Percentiles rank a stretch among this genome's conserved stretches.
These are phyloP conservation scores for Sclerospora graminicola DNA, from an alignment of 352 stramenopile genomes.

Conservation along the genomic window DNA sequence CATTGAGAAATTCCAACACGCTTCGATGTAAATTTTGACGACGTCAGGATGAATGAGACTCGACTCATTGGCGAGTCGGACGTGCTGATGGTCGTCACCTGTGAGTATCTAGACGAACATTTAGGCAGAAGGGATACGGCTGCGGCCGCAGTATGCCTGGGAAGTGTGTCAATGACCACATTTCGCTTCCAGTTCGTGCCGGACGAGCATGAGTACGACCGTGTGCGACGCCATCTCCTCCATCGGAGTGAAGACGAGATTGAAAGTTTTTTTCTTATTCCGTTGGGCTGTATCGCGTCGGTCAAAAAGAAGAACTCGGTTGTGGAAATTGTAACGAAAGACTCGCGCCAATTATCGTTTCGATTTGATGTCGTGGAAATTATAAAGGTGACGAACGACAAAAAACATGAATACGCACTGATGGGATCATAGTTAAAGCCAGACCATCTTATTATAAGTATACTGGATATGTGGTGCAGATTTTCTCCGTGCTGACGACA, in stretches of 20 bases:
- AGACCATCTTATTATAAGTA: too few species aligned
- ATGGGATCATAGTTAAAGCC: neutral
- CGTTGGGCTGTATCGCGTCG: slow-evolving; percentile 59
- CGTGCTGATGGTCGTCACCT: slow-evolving; percentile 61
- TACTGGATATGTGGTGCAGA: slow-evolving; percentile 27
- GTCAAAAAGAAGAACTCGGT: slow-evolving; percentile 74
- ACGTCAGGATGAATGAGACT: too few species aligned
- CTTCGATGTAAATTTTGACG: too few species aligned
- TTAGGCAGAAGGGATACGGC: slow-evolving; percentile 47
- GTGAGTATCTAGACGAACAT: slow-evolving; percentile 63
- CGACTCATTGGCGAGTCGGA: slow-evolving; percentile 66
- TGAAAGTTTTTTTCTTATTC: slow-evolving; percentile 65
- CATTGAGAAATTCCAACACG: too few species aligned
- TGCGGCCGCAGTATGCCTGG: slow-evolving; percentile 48
- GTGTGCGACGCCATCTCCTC: slow-evolving; percentile 39
- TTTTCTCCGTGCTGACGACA: slow-evolving; percentile 64
- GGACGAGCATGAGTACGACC: slow-evolving; percentile 46
- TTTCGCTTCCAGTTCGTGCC: slow-evolving; percentile 78
- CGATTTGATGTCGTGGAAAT: slow-evolving; percentile 68
- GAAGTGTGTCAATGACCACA: slow-evolving; percentile 73
- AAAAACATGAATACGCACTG: neutral
- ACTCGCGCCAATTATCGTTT: slow-evolving; percentile 67
- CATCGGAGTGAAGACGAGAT: slow-evolving; percentile 53
- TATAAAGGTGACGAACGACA: slow-evolving; percentile 30
- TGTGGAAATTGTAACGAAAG: slow-evolving; percentile 70